Evolutionary conservation across 116 monocot genomes (phyloP), one percentile per base, ranked within the genome.

Genomic region (Trichopus zeylanicus): DNA sequence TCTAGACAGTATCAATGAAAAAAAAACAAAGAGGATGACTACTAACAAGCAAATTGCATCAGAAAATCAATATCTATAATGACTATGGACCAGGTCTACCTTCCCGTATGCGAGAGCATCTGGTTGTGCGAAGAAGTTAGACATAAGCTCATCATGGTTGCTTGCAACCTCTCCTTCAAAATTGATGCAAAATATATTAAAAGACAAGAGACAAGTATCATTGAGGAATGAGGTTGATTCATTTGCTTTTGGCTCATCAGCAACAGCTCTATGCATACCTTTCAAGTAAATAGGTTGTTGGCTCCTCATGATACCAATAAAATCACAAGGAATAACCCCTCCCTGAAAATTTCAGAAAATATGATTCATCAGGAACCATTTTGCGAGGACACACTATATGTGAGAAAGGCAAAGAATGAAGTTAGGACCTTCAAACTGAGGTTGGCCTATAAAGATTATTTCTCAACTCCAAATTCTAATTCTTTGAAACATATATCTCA

Each of bases 71-170:
- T 4, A n/a, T n/a, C n/a, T n/a, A n/a, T n/a, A n/a, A n/a, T n/a
- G 29, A 51, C 25, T 58, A 29, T 29, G 26, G 15, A 26, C 4
- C 57, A 26, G 11, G 58, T 53, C 20, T 64, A 95, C 95, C 81
- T 95, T 95, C 55, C 95, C 95, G 65, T 87, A 95, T 62, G 95
- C 95, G 72, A 95, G 95, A 30, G 95, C 95, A 84, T 95, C 95
- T 59, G 95, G 95, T 52, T 95, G 95, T 38, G 95, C 95, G 77
- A 95, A 95, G 56, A 95, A 95, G 68, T 95, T 95, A 23, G 95
- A 95, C 95, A 95, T 95, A 26, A 95, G 83, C 32, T 95, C 95
- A 70, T 95, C 95, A 77, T 95, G 95, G 72, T 95, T 95, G 55
- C 75, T 90, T 26, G 90, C 95, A 26, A 62, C 26, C 62, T 95